A percentile compares a stretch with the other conserved stretches of the same genome.
phyloP scores from a whole-genome alignment of 1,284 basidiomycete species.

The Rhizopogon hawkerae region DNA sequence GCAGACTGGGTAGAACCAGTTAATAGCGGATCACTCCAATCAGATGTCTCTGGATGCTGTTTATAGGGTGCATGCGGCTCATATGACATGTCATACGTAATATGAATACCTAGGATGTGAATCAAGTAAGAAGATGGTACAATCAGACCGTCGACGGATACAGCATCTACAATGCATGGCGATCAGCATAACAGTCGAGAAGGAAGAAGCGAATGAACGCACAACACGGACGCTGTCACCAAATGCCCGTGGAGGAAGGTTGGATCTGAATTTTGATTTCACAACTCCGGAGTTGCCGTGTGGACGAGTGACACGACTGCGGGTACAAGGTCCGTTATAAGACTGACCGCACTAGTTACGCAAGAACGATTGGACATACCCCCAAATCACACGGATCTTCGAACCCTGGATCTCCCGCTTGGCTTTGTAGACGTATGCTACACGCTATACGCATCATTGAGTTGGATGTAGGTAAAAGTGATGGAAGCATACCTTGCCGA shows the following conservation, averaged over 20 bases:
- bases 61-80: conserved; percentile 13
- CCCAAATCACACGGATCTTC: conserved; percentile 96
- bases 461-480: not conserved
- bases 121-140: conserved; percentile 8
- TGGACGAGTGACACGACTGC: conserved; percentile 81
- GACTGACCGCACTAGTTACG: not conserved
- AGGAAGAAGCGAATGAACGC: conserved; percentile 27
- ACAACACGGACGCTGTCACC: conserved; percentile 94
- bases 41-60: not conserved
- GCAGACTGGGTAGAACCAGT: not conserved
- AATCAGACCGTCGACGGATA: conserved; percentile 47
- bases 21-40: not conserved
- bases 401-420: conserved; percentile 89
- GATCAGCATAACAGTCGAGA: not conserved
- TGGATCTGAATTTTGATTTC: conserved; percentile 94
- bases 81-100: conserved; percentile 16
- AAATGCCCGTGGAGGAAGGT: conserved; percentile 94
- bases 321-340: not conserved
- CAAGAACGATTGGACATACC: conserved; percentile 43
- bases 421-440: conserved; percentile 97
- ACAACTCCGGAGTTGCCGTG: conserved; percentile 96
- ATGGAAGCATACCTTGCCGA: conserved; percentile 72
- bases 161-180: conserved; percentile 33
- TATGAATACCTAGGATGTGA: conserved; percentile 11
- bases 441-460: conserved; percentile 48